These are phyloP conservation scores for Aurantiochytrium sp. DNA, from an alignment of 108 stramenopile genomes.

Conservation along the genomic window DNA sequence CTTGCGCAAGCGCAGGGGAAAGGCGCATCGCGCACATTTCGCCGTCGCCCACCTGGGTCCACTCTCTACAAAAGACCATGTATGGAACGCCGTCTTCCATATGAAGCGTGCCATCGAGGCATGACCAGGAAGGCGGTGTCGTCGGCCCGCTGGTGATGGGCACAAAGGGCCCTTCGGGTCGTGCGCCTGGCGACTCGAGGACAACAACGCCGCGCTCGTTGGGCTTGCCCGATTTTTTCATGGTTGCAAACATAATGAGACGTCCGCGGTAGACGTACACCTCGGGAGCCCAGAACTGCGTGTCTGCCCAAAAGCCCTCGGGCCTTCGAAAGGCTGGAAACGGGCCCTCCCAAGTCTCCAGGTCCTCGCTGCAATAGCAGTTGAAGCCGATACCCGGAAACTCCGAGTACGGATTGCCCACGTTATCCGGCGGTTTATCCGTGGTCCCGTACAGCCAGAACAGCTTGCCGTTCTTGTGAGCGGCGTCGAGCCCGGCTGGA, in stretches of 20 bases:
- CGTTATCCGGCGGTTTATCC: neutral
- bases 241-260: constrained; percentile 8
- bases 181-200: neutral
- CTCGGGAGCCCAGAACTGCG: neutral
- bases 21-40: constrained; percentile 6
- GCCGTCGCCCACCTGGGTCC: constrained; percentile 12
- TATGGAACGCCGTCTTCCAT: neutral
- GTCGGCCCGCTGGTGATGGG: neutral
- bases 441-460: constrained; percentile 8
- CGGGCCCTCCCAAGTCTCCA: neutral
- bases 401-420: neutral
- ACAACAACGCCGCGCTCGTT: constrained; percentile 13
- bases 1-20: neutral
- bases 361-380: neutral
- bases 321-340: neutral
- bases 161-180: neutral
- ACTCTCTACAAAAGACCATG: constrained; percentile 8
- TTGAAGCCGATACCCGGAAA: constrained; percentile 1
- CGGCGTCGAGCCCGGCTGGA: neutral
- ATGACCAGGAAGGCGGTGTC: neutral
- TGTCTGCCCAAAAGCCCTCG: neutral
- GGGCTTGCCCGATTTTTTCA: neutral
- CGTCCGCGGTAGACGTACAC: neutral
- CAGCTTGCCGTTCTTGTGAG: neutral
- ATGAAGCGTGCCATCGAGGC: neutral